Percentiles rank a stretch among this genome's conserved stretches.
These are phyloP conservation scores for Podaxis pistillaris DNA, from an alignment of 768 basidiomycete genomes.

Conservation along the genomic window DNA sequence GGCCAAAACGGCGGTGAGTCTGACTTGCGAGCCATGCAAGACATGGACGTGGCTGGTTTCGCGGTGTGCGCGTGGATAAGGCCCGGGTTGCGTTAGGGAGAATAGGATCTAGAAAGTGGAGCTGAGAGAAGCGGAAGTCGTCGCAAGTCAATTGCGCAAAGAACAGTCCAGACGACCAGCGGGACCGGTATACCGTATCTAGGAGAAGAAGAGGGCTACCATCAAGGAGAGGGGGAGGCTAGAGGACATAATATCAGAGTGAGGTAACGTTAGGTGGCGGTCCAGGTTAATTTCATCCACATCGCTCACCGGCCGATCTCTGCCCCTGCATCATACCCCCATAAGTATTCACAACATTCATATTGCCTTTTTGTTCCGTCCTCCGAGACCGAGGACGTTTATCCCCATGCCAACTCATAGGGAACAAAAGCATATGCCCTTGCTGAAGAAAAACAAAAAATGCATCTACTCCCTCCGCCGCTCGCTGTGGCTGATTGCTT, in stretches of 20 bases:
- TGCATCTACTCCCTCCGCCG: not conserved
- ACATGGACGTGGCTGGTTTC: not conserved
- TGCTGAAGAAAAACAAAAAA: not conserved
- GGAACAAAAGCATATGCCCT: not conserved
- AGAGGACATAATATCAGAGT: slow-evolving; percentile 3
- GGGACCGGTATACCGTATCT: slow-evolving; percentile 4
- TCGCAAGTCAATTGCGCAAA: slow-evolving; percentile 19
- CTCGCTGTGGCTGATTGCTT: not conserved
- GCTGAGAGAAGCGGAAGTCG: not conserved
- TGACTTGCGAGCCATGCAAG: slow-evolving; percentile 1
- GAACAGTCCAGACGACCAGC: slow-evolving; percentile 13
- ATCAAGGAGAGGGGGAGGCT: not conserved
- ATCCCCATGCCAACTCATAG: not conserved
- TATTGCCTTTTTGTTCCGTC: not conserved
- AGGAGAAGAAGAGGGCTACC: not conserved
- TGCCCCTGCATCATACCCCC: not conserved
- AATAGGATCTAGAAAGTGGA: not conserved
- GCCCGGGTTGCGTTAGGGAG: not conserved
- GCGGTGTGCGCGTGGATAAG: no score
- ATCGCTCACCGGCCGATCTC: not conserved
- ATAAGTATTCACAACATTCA: not conserved
- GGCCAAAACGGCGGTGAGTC: not conserved
- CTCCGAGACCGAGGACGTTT: not conserved
- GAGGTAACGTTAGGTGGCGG: not conserved
- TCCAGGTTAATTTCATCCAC: not conserved